phyloP scores from a whole-genome alignment of 2,329 filamentous ascomycete genomes.

The Coccinonectria pachysandricola region DNA sequence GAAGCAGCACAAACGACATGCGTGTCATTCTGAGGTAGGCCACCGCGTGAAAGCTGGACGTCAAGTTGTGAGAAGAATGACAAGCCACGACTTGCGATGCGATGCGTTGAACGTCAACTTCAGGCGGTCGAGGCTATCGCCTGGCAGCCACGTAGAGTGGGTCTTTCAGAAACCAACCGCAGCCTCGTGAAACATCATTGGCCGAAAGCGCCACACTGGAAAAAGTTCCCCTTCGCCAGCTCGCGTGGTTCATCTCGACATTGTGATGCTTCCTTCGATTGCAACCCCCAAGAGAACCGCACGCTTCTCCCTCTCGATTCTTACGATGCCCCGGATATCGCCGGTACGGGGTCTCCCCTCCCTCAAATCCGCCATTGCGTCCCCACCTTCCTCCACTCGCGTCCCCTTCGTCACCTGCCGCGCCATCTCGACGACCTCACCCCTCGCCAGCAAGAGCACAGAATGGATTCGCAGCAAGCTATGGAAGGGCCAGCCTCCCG shows the following conservation, averaged over 20 bases:
- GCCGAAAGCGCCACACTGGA: slow-evolving; percentile 10
- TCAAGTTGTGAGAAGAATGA: no score
- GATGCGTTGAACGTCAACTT: no score
- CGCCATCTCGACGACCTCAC: slow-evolving; percentile 26
- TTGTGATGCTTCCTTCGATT: slow-evolving; percentile 8
- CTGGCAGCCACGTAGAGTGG: no score
- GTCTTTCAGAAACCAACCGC: no score
- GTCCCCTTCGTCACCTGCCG: slow-evolving; percentile 17
- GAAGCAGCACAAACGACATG: slow-evolving; percentile 25
- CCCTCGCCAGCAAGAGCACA: slow-evolving; percentile 22
- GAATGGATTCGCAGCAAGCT: slow-evolving; percentile 30
- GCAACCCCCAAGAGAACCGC: background rate
- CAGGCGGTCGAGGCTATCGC: no score
- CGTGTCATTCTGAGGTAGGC: slow-evolving; percentile 33
- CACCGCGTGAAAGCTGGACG: no score
- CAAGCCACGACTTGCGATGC: no score
- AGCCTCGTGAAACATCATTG: slow-evolving; percentile 19
- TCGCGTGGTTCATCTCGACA: slow-evolving; percentile 6
- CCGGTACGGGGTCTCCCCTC: slow-evolving; percentile 25
- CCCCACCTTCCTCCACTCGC: slow-evolving; percentile 15
- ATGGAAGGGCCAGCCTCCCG: slow-evolving; percentile 30
- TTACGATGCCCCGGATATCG: slow-evolving; percentile 33
- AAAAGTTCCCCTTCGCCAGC: slow-evolving; percentile 16
- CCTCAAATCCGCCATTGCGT: slow-evolving; percentile 17
- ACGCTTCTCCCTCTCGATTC: slow-evolving; percentile 2